These are phyloP conservation scores for Phytophthora pinifolia DNA, from an alignment of 352 stramenopile species.

Conservation along the genomic window DNA sequence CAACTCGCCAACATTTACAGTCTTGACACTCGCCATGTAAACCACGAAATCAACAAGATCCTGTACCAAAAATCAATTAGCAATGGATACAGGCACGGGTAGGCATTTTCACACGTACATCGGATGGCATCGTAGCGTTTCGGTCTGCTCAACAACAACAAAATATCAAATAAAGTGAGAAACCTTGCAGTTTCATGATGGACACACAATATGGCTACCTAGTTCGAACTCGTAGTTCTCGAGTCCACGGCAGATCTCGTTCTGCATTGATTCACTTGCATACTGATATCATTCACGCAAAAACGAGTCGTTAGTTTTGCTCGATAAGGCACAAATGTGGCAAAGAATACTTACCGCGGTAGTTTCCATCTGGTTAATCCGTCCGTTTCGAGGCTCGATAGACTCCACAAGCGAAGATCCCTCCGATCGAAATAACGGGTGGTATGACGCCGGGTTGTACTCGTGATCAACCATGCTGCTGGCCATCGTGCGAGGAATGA, in stretches of 20 bases:
- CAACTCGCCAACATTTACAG: constrained; percentile 56
- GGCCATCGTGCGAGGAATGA: constrained; percentile 30
- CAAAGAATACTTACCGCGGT: constrained; percentile 26
- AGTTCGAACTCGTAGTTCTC: constrained; percentile 46
- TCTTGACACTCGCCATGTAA: constrained; percentile 66
- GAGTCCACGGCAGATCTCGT: constrained; percentile 40
- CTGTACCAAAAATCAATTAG: constrained; percentile 28
- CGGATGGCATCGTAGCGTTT: constrained; percentile 42
- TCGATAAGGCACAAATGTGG: background rate
- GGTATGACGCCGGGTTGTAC: constrained; percentile 39
- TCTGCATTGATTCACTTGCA: constrained; percentile 22
- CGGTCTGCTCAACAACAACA: constrained; percentile 34
- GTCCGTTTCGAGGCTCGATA: constrained; percentile 39
- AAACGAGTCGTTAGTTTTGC: constrained; percentile 8
- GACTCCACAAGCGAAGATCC: constrained; percentile 48
- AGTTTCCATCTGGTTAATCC: constrained; percentile 10
- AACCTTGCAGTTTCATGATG: background rate
- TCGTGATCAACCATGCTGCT: constrained; percentile 26
- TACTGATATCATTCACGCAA: constrained; percentile 14
- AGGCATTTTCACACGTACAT: constrained; percentile 37
- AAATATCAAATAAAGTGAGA: constrained; percentile 4
- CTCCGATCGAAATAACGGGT: constrained; percentile 37
- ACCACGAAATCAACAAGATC: constrained; percentile 76
- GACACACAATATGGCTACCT: constrained; percentile 25
- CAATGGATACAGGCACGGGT: background rate